Base-by-base conservation (phyloP, 345 rosid genomes). In the Camelina sativa region DNA sequence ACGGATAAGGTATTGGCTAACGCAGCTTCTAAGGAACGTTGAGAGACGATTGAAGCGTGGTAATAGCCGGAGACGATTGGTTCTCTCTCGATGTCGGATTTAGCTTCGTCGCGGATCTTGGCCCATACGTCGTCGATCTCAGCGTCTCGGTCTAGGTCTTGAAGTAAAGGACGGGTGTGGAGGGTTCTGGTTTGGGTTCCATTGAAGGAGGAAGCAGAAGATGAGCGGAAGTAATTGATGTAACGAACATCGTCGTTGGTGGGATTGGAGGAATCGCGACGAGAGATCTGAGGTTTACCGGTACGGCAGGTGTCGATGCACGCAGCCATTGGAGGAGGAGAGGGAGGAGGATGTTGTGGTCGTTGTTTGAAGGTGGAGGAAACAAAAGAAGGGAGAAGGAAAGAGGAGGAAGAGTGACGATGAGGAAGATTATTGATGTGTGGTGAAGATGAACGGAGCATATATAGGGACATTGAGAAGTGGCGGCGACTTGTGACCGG, bases 61-160 rank as follows among this genome's bases (percentile, higher is more conserved):
- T 91, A 95, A 59, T 90, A 91, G 34, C 79, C 83, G 0, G 91
- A 90, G n/a, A 90, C 74, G 2, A 91, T 76, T 3, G 96, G 97
- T 75, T 91, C 99, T 50, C 73, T 70, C 11, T 83, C 85, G 37
- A 85, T 84, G 52, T 89, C 96, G 1, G 85, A 75, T 50, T 65
- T 80, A 8, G 97, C 97, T 73, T 91, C 95, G 10, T 86, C 87
- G 7, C 82, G 76, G 62, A 94, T 90, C 67, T 69, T 80, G 2
- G 80, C 69, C 99, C 97, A 95, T 0, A 86, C 73, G 72, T 80
- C 79, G 12, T 72, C 88, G 61, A 37, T 22, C 11, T 51, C 64
- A 3, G 81, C 71, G 53, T 74, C 84, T 17, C 46, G 75, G 17
- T 77, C 71, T 4, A 59, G 57, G 38, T 69, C 80, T 16, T 80